A percentile compares a stretch with the other conserved stretches of the same genome.
phyloP scores from a whole-genome alignment of 2,329 filamentous ascomycete genomes.

The Sordariomycetes sp. region DNA sequence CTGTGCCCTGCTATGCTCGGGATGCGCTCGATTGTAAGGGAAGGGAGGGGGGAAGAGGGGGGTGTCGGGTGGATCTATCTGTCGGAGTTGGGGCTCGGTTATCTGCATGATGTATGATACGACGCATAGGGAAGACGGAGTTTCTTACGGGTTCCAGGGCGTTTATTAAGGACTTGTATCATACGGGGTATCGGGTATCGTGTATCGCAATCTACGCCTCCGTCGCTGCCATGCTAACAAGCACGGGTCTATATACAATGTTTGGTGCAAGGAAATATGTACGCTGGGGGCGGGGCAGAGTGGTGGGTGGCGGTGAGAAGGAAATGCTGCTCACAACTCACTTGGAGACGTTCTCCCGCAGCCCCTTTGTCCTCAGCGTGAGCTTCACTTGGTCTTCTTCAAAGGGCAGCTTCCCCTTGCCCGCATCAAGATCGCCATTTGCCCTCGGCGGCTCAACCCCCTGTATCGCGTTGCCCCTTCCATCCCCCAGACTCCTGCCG shows the following conservation, averaged over 20 bases:
- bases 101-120: neutral
- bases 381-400: constrained; percentile 29
- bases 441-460: neutral
- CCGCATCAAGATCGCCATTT: constrained; percentile 7
- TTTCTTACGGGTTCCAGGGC: neutral
- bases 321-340: neutral
- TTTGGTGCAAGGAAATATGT: neutral
- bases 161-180: neutral
- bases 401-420: constrained; percentile 24
- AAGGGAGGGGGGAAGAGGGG: too few species aligned
- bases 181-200: neutral
- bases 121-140: neutral
- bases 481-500: neutral
- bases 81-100: neutral
- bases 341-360: constrained; percentile 22
- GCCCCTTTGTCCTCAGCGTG: constrained; percentile 40
- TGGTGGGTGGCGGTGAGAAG: too few species aligned
- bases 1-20: too few species aligned
- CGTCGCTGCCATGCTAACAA: neutral
- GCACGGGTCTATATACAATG: neutral
- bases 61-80: neutral
- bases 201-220: neutral
- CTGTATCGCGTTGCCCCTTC: constrained; percentile 10
- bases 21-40: too few species aligned
- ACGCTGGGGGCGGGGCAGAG: neutral